Base-by-base conservation (phyloP, 164 flowering plant species). In the Saururus chinensis region DNA sequence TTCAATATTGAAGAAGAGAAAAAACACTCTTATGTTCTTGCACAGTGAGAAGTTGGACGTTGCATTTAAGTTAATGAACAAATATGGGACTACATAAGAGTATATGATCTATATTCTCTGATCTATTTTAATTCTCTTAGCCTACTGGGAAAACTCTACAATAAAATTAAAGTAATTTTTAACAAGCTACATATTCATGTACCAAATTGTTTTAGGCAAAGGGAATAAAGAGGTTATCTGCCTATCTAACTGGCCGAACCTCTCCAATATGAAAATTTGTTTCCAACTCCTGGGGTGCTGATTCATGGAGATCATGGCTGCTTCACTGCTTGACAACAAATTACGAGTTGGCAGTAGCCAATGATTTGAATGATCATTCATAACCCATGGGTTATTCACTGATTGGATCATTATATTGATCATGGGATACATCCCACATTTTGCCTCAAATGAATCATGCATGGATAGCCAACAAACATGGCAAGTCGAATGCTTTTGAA, bases 401-500 rank as follows among this genome's bases (percentile, higher is more conserved):
- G 81, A 54, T 45, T 68, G 73, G 1, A 62, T 25, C 26, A 56
- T 23, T 37, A 48, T 61, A 22, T 62, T 64, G 37, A 73, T 53
- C 35, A 64, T 59, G 16, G 74, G 68, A 48, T 69, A 21, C 26
- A 68, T 72, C 22, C 21, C 60, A 9, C 37, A 66, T 64, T 78
- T 77, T 53, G 62, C 52, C 64, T 71, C 82, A 7, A 65, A 42
- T 0, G 81, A 63, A 49, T 82, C 82, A 20, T 80, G 79, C 26
- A 89, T 59, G 49, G 87, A 77, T 21, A 82, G 73, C 21, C 96
- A 87, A 67, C 96, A 89, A 9, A 86, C 85, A 4, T 91, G 96
- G 51, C 96, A 89, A 22, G 92, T 89, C 35, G 91, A 76, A 56
- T 84, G 87, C 26, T 80, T 84, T 59, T 76, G 75, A 24, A 89